Conservation (phyloP, 495 filamentous ascomycete species). For the Pyrenula massariospora region DNA sequence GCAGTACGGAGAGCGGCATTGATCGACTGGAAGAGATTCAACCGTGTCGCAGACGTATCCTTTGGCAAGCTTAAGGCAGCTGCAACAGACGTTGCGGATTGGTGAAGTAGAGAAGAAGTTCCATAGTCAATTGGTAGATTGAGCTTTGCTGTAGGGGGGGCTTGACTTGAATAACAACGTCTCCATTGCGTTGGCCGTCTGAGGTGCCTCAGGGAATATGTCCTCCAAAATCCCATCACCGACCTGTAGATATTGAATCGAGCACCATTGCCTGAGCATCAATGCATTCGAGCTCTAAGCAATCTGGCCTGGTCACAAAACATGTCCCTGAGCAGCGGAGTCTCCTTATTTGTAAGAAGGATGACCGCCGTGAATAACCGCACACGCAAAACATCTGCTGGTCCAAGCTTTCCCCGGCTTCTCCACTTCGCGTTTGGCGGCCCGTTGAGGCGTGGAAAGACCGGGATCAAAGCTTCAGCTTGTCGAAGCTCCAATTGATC, state of each 20-base stretch:
- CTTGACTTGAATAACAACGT: conserved; percentile 16
- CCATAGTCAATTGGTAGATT: conserved; percentile 87
- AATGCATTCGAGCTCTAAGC: too few relatives aligned
- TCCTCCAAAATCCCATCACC: not conserved
- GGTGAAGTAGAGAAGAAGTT: conserved; percentile 67
- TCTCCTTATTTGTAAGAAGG: too few relatives aligned
- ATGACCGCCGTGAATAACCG: not conserved
- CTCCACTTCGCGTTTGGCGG: not conserved
- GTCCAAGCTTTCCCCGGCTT: not conserved
- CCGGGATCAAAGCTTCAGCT: not conserved
- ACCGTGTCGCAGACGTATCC: conserved; percentile 59
- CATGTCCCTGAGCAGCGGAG: too few relatives aligned
- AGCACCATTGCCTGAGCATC: not conserved
- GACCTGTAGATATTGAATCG: not conserved
- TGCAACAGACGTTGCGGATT: conserved; percentile 59
- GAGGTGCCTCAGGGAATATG: conserved; percentile 5
- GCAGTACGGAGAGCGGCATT: conserved; percentile 79
- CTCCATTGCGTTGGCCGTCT: conserved; percentile 5
- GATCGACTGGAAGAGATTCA: conserved; percentile 88
- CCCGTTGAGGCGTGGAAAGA: not conserved
- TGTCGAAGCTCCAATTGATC: not conserved
- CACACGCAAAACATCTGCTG: not conserved
- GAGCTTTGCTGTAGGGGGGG: conserved; percentile 42
- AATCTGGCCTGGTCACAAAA: too few relatives aligned
- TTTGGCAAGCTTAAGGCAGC: conserved; percentile 51